Evolutionary conservation across 1,284 basidiomycete species (phyloP).

Genomic region (Rhodotorula sp.): DNA sequence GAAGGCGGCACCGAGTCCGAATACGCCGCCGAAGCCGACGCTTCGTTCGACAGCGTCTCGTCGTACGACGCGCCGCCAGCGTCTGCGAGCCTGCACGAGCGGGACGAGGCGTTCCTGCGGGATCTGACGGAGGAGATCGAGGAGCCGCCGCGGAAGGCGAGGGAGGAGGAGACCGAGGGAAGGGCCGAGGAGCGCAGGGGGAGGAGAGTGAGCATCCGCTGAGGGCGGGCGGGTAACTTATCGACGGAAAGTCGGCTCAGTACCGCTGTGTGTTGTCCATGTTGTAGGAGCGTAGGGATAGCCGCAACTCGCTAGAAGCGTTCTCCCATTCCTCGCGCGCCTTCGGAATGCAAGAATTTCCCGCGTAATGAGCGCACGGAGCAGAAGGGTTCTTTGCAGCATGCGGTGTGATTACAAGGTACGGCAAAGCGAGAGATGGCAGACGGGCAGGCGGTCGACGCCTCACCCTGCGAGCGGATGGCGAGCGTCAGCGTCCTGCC

Average conservation of each 20-base stretch:
- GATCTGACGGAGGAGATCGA: conserved; percentile 17
- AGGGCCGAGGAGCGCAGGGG: background rate
- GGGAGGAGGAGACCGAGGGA: background rate
- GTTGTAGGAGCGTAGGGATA: too few relatives aligned
- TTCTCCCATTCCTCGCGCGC: background rate
- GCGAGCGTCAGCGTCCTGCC: background rate
- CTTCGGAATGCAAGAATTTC: too few relatives aligned
- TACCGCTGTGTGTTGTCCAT: too few relatives aligned
- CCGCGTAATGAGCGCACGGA: too few relatives aligned
- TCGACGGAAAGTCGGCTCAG: too few relatives aligned
- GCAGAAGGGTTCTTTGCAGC: background rate
- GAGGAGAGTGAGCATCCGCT: background rate
- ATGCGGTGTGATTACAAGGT: conserved; percentile 1
- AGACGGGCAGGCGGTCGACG: background rate
- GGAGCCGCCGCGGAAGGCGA: background rate
- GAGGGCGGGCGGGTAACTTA: background rate
- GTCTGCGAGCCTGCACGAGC: background rate
- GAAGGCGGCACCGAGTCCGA: background rate
- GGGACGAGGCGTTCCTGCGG: conserved; percentile 16
- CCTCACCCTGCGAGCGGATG: background rate
- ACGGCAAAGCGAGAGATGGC: background rate
- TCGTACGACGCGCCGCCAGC: background rate
- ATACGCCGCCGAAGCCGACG: background rate
- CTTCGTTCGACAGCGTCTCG: conserved; percentile 12
- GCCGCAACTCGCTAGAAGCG: background rate